A percentile compares a stretch with the other conserved stretches of the same genome.
Evolutionary conservation across 495 filamentous ascomycete species (phyloP).

Genomic region (Penicillium alfredii): DNA sequence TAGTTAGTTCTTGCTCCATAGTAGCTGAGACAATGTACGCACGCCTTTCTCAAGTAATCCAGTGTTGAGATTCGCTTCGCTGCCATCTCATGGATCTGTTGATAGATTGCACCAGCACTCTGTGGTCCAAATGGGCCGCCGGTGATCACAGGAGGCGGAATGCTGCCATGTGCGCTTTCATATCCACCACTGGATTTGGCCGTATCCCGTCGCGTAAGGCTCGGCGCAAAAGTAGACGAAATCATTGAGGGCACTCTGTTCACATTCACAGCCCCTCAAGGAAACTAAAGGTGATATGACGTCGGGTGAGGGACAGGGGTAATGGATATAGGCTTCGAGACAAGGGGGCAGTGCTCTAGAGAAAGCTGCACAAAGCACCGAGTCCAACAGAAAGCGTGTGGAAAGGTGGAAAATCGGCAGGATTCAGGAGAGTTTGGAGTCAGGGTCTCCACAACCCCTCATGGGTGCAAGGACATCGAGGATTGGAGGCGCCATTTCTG

Average conservation of each 20-base stretch:
- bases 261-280: background rate
- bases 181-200: slow-evolving; percentile 29
- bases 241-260: slow-evolving; percentile 27
- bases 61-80: slow-evolving; percentile 94
- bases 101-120: slow-evolving; percentile 63
- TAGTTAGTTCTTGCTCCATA: slow-evolving; percentile 1
- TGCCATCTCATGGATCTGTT: slow-evolving; percentile 83
- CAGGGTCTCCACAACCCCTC: no score
- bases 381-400: no score
- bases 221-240: slow-evolving; percentile 32
- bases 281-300: slow-evolving; percentile 5
- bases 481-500: no score
- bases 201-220: slow-evolving; percentile 34
- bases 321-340: background rate
- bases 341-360: no score
- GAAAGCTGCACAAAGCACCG: no score
- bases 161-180: slow-evolving; percentile 21
- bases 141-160: slow-evolving; percentile 27
- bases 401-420: no score
- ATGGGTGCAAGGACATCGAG: no score
- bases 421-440: no score
- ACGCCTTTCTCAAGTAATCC: slow-evolving; percentile 90
- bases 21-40: slow-evolving; percentile 27
- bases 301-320: slow-evolving; percentile 5
- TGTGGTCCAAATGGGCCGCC: slow-evolving; percentile 45